phyloP scores from a whole-genome alignment of 2,329 filamentous ascomycete genomes.

The Didymella arachidicola region DNA sequence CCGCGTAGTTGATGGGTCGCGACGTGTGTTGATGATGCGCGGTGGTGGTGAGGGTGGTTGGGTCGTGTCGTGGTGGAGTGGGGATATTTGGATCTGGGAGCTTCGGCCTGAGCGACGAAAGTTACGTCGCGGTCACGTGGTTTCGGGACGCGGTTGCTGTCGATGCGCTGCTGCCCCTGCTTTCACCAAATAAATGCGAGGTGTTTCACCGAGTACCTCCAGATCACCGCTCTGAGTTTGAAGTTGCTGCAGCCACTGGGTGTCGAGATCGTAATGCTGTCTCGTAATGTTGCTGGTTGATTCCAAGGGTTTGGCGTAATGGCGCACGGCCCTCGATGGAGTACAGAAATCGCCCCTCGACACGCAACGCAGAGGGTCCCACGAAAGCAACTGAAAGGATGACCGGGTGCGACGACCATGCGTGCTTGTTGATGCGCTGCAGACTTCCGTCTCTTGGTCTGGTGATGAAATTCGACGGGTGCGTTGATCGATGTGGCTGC shows the following conservation, averaged over 20 bases:
- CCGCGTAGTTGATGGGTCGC: slow-evolving; percentile 44
- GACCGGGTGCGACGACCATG: slow-evolving; percentile 8
- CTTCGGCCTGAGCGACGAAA: slow-evolving; percentile 1
- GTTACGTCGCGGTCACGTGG: slow-evolving; percentile 25
- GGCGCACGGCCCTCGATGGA: slow-evolving; percentile 33
- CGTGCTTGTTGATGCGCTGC: slow-evolving; percentile 12
- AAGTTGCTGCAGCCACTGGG: slow-evolving; percentile 31
- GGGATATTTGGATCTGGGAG: slow-evolving; percentile 34
- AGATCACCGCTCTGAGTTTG: slow-evolving; percentile 26
- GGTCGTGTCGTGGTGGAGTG: slow-evolving; percentile 40
- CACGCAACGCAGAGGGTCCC: slow-evolving; percentile 3
- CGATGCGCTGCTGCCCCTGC: slow-evolving; percentile 24
- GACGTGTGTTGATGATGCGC: slow-evolving; percentile 44
- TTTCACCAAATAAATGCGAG: slow-evolving; percentile 31
- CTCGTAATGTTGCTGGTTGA: slow-evolving; percentile 33
- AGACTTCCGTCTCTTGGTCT: slow-evolving; percentile 12
- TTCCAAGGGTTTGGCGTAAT: slow-evolving; percentile 39
- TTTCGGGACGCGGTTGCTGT: slow-evolving; percentile 29
- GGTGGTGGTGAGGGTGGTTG: slow-evolving; percentile 48
- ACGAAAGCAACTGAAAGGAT: slow-evolving; percentile 2
- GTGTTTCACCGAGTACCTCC: slow-evolving; percentile 22
- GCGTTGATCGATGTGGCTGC: slow-evolving; percentile 17
- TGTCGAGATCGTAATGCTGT: slow-evolving; percentile 34
- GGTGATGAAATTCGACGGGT: slow-evolving; percentile 12
- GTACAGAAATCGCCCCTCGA: slow-evolving; percentile 28